phyloP scores from a whole-genome alignment of 306 rosid species.

The Acacia confusa region DNA sequence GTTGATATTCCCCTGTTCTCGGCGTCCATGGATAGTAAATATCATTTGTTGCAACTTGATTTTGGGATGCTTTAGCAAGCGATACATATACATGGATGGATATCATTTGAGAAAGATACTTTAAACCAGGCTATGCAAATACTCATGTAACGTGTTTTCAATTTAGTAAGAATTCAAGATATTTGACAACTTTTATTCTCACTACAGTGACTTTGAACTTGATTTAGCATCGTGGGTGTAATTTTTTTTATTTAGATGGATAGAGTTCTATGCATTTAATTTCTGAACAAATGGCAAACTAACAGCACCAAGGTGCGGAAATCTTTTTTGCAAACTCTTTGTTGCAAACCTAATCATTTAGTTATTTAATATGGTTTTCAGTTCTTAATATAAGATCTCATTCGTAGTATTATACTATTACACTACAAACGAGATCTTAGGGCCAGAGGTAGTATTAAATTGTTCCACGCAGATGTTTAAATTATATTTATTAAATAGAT shows the following conservation, averaged over 20 bases:
- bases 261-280: not conserved
- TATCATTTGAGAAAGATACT: not conserved
- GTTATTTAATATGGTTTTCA: not conserved
- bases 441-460: too few species aligned
- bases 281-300: not conserved
- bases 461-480: not conserved
- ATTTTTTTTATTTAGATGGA: not conserved
- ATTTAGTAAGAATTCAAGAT: not conserved
- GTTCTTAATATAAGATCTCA: too few species aligned
- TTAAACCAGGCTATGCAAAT: not conserved
- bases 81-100: not conserved
- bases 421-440: too few species aligned
- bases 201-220: not conserved
- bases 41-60: not conserved
- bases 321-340: not conserved
- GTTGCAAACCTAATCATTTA: not conserved
- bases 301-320: not conserved
- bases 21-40: too few species aligned
- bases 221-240: not conserved
- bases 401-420: too few species aligned
- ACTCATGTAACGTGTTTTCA: not conserved
- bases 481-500: not conserved
- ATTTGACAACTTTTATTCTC: not conserved
- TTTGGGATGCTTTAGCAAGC: too few species aligned
- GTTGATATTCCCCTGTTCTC: too few species aligned